Evolutionary conservation across 2,329 filamentous ascomycete genomes (phyloP).

Genomic region (Madurella fahalii): DNA sequence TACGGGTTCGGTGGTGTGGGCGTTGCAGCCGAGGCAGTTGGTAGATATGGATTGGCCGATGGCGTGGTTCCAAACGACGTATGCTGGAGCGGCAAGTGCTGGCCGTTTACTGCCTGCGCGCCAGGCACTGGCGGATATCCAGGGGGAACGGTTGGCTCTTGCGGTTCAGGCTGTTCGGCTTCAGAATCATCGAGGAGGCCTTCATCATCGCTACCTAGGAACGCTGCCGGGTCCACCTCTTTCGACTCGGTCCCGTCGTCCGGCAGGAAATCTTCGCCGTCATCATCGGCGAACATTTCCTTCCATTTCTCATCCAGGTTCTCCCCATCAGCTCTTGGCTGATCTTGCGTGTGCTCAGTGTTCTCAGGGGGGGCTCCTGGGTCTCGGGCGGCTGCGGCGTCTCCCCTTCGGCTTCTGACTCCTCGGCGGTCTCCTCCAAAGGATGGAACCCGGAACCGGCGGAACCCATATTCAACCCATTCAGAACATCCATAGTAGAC

Average conservation of each 20-base stretch:
- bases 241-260: conserved; percentile 49
- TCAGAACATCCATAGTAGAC: conserved; percentile 64
- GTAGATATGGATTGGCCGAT: conserved; percentile 26
- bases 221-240: conserved; percentile 57
- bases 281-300: conserved; percentile 72
- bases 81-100: conserved; percentile 32
- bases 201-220: conserved; percentile 80
- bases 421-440: conserved; percentile 27
- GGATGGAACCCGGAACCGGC: conserved; percentile 29
- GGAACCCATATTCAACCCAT: conserved; percentile 40
- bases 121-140: conserved; percentile 12
- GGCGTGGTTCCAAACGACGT: conserved; percentile 25
- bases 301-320: conserved; percentile 81
- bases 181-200: conserved; percentile 74
- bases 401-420: conserved; percentile 19
- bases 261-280: conserved; percentile 59
- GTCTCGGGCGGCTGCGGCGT: background rate
- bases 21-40: conserved; percentile 10
- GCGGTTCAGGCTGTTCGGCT: conserved; percentile 33
- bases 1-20: conserved; percentile 19
- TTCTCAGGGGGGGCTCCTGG: background rate
- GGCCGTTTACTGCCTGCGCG: conserved; percentile 29
- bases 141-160: conserved; percentile 26
- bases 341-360: conserved; percentile 19
- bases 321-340: conserved; percentile 37